Evolutionary conservation across 495 filamentous ascomycete species (phyloP).

Genomic region (Lasiosphaeris hirsuta): DNA sequence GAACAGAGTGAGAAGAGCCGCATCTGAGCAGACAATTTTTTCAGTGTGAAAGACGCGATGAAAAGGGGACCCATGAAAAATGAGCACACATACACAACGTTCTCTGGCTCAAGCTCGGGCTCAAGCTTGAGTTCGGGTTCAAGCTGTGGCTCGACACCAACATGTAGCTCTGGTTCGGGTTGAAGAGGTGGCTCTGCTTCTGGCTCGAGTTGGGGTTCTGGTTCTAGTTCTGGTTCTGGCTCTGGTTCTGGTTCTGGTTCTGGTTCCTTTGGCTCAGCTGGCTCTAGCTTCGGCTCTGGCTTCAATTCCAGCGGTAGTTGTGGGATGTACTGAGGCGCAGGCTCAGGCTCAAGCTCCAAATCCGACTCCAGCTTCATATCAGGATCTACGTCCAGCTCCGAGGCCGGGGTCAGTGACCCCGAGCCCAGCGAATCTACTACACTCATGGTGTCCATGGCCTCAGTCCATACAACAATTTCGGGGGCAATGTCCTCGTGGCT

Average conservation of each 20-base stretch:
- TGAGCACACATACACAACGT: too few species aligned
- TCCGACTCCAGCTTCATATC: background rate
- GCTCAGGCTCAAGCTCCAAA: background rate
- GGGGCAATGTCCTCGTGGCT: constrained; percentile 30
- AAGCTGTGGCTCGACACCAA: too few species aligned
- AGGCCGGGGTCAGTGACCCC: background rate
- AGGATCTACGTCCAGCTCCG: background rate
- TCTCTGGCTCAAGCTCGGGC: too few species aligned
- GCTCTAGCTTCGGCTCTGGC: background rate
- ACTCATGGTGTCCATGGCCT: constrained; percentile 17
- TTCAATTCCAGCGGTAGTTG: background rate
- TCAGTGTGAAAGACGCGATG: too few species aligned
- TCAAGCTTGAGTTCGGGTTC: too few species aligned
- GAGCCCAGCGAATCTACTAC: constrained; percentile 11
- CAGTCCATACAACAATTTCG: constrained; percentile 40
- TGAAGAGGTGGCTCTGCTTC: background rate
- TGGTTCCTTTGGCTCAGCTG: background rate
- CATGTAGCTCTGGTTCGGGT: background rate
- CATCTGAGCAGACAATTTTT: too few species aligned
- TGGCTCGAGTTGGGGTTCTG: background rate
- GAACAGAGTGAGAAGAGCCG: too few species aligned
- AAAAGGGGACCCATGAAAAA: too few species aligned
- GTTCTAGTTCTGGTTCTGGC: background rate
- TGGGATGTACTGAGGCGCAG: background rate
- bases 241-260: background rate